A percentile compares a stretch with the other conserved stretches of the same genome.
phyloP scores from a whole-genome alignment of 2,329 filamentous ascomycete species.

The Nannizziopsis arthrosporioides region DNA sequence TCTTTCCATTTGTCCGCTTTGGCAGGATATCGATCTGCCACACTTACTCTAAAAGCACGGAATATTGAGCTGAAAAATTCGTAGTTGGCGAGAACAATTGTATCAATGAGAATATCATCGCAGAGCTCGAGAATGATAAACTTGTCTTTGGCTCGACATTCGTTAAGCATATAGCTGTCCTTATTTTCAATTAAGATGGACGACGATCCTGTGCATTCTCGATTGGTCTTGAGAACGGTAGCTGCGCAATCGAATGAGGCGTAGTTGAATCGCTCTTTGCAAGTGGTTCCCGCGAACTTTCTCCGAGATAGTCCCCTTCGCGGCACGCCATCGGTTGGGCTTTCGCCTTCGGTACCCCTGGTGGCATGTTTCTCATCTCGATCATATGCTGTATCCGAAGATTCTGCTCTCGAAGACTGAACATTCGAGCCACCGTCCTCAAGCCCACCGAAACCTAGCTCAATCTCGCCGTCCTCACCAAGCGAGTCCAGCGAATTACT shows the following conservation, averaged over 20 bases:
- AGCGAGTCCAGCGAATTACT: slow-evolving; percentile 64
- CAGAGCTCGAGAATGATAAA: slow-evolving; percentile 91
- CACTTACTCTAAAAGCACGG: slow-evolving; percentile 77
- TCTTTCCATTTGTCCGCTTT: slow-evolving; percentile 87
- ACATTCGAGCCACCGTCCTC: slow-evolving; percentile 34
- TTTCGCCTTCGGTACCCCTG: slow-evolving; percentile 12
- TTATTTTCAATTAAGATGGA: slow-evolving; percentile 92
- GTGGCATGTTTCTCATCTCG: slow-evolving; percentile 20
- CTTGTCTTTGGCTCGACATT: slow-evolving; percentile 77
- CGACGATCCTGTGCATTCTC: slow-evolving; percentile 74
- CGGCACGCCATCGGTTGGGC: slow-evolving; percentile 11
- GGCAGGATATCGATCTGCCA: slow-evolving; percentile 87
- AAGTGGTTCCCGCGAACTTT: slow-evolving; percentile 92
- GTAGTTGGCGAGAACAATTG: slow-evolving; percentile 92
- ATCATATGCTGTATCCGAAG: slow-evolving; percentile 20
- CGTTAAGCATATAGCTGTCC: slow-evolving; percentile 94
- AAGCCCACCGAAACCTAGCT: slow-evolving; percentile 57
- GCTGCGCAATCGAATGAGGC: slow-evolving; percentile 95
- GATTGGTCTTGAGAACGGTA: slow-evolving; percentile 80
- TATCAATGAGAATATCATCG: slow-evolving; percentile 77
- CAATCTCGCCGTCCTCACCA: slow-evolving; percentile 81
- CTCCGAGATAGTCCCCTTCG: slow-evolving; percentile 51
- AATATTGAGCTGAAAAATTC: slow-evolving; percentile 99
- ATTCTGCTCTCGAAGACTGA: slow-evolving; percentile 20
- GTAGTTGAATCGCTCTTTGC: slow-evolving; percentile 95